Base-by-base conservation (phyloP, 495 filamentous ascomycete species). In the Hyaloscypha bicolor region DNA sequence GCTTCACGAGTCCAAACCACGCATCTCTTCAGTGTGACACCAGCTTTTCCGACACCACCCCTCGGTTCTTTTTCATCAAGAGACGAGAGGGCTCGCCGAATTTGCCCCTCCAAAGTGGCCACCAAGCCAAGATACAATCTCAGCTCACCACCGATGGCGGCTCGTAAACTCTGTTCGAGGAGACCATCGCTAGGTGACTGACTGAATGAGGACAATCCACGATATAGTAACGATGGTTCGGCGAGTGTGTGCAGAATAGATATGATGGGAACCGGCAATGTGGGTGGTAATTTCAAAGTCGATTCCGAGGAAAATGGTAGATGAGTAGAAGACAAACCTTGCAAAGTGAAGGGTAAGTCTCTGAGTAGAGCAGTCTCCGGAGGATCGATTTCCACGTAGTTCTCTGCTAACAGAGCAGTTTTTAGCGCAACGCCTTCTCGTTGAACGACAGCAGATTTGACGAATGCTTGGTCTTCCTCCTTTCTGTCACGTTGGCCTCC, bases 1-100 rank as follows among this genome's bases (percentile, higher is more conserved):
- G 96, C 93, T 77, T 98, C 96, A 68, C 94, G 87, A 6, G 93
- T 97, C 96, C 96, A 99, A 19, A 99, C 89, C 22, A 98, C 90
- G 74, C 95, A 99, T 65, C 96, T 84, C 73, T 97, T 98, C 57
- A 99, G 80, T 1, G 95, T 98, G 30, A 99, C 94, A n/a, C 93
- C 93, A 9, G 91, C 91, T 70, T 93, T 97, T 12, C 92, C 88
- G 53, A 94, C 84, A 11, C 88, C 87, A 42, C 84, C 85, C 63
- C 87, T 80, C 1, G 88, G 83, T 31, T 88, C 85, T 21, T 78
- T 81, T 51, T 87, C 85, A 70, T 93, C 88, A 12, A 91, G 78
- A 60, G 89, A 84, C 11, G 88, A 81, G 64, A 93, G 79, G 9
- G 93, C 92, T 68, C 92, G 83, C 63, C 94, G 85, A 55, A 98